A percentile compares a stretch with the other conserved stretches of the same genome.
phyloP scores from a whole-genome alignment of 2,329 filamentous ascomycete genomes.

The Exutisphaerella laricina region DNA sequence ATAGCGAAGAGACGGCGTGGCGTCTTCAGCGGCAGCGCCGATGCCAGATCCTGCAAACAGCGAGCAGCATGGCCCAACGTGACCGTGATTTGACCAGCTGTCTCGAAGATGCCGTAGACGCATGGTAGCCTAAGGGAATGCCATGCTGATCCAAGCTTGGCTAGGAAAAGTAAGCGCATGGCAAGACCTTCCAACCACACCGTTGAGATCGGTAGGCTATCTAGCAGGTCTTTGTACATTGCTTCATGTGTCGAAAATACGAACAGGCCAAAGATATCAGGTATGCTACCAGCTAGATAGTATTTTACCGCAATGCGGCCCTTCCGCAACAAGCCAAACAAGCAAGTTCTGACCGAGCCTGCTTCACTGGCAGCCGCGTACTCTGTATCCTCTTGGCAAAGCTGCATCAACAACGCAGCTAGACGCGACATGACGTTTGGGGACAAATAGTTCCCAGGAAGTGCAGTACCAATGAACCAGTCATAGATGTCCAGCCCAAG shows the following conservation, averaged over 20 bases:
- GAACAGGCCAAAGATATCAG: constrained; percentile 72
- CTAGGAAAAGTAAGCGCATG: constrained; percentile 69
- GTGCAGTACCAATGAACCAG: constrained; percentile 63
- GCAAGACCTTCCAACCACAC: constrained; percentile 77
- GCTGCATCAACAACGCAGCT: constrained; percentile 60
- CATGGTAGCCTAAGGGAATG: constrained; percentile 78
- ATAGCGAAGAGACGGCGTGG: constrained; percentile 70
- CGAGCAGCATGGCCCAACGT: constrained; percentile 65
- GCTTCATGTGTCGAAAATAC: constrained; percentile 67
- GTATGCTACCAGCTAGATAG: constrained; percentile 64
- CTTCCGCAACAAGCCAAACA: constrained; percentile 66
- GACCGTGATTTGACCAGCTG: constrained; percentile 63
- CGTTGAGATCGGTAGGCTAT: constrained; percentile 60
- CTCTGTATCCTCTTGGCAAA: constrained; percentile 61
- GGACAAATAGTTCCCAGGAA: constrained; percentile 66
- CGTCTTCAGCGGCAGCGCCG: constrained; percentile 57
- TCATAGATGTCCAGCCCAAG: constrained; percentile 70
- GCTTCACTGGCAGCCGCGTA: constrained; percentile 54
- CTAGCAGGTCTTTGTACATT: constrained; percentile 67
- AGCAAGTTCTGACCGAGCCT: constrained; percentile 58
- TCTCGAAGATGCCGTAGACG: constrained; percentile 92
- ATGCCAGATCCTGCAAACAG: constrained; percentile 64
- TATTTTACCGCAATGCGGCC: constrained; percentile 69
- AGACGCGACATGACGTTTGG: constrained; percentile 61
- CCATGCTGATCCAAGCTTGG: constrained; percentile 74